Evolutionary conservation across 2,329 filamentous ascomycete species (phyloP), one percentile per base, ranked within the genome.

Genomic region (Zarea fungicola): DNA sequence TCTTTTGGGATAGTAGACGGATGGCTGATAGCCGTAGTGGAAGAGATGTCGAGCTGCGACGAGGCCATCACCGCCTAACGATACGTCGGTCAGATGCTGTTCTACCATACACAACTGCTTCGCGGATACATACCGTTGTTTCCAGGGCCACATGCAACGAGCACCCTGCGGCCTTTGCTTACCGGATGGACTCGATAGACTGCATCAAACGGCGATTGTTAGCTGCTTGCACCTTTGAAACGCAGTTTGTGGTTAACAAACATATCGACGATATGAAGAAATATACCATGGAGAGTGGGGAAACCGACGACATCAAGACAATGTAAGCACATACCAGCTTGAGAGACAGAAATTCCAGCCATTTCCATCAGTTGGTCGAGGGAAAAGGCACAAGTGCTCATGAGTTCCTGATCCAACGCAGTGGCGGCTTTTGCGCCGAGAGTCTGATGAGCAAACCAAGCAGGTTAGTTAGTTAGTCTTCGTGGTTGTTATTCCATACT

Each of bases 351-450:
- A 1, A 99, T 77, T 0, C 93, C 93, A 36, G 93, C 93, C 7
- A 99, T 73, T 65, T 97, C 93, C 93, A 99, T 97, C 42, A 99
- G 75, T 68, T 99, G 93, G 63, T 97, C 93, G 48, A 99, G 80
- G 10, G 89, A 95, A 70, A 96, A 99, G 8, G 87, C 90, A 1
- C 84, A 81, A 10, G 81, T 80, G 62, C 82, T 87, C 91, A 99
- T 97, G 54, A 99, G 83, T 64, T 99, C 92, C 66, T 88, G 84
- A 65, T 99, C 93, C 16, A 99, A 79, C 41, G 89, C 87, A 0
- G 88, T 85, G 0, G 93, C 93, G 55, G 89, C 88, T 69, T 93
- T 90, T 35, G 92, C 85, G 9, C 85, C 85, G 22, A 99, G 78
- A 22, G 90, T 95, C 89, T 95, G n/a, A 23, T 3, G n/a, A 6